phyloP scores from a whole-genome alignment of 2,329 filamentous ascomycete genomes.

The Biscogniauxia sp. region DNA sequence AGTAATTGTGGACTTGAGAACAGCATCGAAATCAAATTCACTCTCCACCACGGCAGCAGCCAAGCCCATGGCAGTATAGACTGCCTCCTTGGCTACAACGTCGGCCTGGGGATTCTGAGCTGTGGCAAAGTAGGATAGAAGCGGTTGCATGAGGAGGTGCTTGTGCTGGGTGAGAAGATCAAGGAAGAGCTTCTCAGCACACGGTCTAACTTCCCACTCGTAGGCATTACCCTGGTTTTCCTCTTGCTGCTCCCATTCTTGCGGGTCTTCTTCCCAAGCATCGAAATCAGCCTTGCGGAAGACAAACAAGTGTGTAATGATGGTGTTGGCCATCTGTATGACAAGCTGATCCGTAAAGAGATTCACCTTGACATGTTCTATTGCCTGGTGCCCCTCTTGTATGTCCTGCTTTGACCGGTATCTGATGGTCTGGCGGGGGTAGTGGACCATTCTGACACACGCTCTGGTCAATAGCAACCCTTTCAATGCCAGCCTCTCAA shows the following conservation, averaged over 20 bases:
- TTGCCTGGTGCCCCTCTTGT: slow-evolving; percentile 70
- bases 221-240: slow-evolving; percentile 81
- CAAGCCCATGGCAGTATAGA: slow-evolving; percentile 90
- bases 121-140: slow-evolving; percentile 79
- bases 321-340: slow-evolving; percentile 74
- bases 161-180: slow-evolving; percentile 91
- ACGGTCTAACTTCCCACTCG: slow-evolving; percentile 90
- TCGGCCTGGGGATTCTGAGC: slow-evolving; percentile 66
- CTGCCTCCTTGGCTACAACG: slow-evolving; percentile 84
- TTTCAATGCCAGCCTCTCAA: slow-evolving; percentile 79
- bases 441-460: slow-evolving; percentile 82
- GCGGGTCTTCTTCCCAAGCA: slow-evolving; percentile 90
- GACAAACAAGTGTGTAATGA: slow-evolving; percentile 85
- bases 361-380: slow-evolving; percentile 66
- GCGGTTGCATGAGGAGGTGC: slow-evolving; percentile 70
- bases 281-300: slow-evolving; percentile 82
- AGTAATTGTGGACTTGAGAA: slow-evolving; percentile 73
- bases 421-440: slow-evolving; percentile 77
- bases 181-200: slow-evolving; percentile 89
- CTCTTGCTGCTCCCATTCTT: slow-evolving; percentile 92
- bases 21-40: slow-evolving; percentile 77
- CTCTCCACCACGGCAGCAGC: slow-evolving; percentile 73
- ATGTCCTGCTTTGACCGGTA: slow-evolving; percentile 74
- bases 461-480: slow-evolving; percentile 78
- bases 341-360: slow-evolving; percentile 77